phyloP scores from a whole-genome alignment of 495 filamentous ascomycete genomes.

The Xylaria longipes region DNA sequence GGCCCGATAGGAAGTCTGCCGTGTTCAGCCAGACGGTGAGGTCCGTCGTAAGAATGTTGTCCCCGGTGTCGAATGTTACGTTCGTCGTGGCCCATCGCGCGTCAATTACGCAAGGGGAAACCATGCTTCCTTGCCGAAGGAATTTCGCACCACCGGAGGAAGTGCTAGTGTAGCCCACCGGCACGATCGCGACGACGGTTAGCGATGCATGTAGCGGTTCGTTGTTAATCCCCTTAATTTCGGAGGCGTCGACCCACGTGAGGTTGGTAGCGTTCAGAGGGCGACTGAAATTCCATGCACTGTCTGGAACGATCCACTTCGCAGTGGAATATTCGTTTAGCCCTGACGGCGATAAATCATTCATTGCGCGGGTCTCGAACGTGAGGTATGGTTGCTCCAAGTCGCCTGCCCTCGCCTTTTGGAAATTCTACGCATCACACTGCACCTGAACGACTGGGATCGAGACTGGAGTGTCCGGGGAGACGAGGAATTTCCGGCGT shows the following conservation, averaged over 20 bases:
- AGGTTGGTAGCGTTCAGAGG: slow-evolving; percentile 5
- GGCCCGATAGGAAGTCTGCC: not conserved
- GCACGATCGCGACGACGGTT: not conserved
- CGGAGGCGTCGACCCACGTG: slow-evolving; percentile 18
- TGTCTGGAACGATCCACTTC: not conserved
- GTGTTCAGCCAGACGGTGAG: slow-evolving; percentile 14
- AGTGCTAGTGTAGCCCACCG: not conserved
- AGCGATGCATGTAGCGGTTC: not conserved
- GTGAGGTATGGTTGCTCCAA: not conserved
- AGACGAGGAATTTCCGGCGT: not conserved
- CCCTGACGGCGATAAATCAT: not conserved
- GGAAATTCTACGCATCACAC: not conserved
- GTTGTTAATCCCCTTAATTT: not conserved
- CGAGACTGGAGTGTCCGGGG: not conserved
- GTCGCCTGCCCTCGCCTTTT: not conserved
- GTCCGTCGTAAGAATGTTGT: not conserved
- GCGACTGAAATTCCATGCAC: not conserved
- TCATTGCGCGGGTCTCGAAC: slow-evolving; percentile 1
- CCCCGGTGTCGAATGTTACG: slow-evolving; percentile 14
- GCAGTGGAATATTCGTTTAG: not conserved
- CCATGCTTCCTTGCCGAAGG: not conserved
- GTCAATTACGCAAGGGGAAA: slow-evolving; percentile 13
- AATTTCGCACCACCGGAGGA: not conserved
- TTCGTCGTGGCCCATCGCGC: slow-evolving; percentile 21
- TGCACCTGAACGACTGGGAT: slow-evolving; percentile 12